Base-by-base conservation (phyloP, 371 early-diverging fungal species). In the Syncephalis plumigaleata region DNA sequence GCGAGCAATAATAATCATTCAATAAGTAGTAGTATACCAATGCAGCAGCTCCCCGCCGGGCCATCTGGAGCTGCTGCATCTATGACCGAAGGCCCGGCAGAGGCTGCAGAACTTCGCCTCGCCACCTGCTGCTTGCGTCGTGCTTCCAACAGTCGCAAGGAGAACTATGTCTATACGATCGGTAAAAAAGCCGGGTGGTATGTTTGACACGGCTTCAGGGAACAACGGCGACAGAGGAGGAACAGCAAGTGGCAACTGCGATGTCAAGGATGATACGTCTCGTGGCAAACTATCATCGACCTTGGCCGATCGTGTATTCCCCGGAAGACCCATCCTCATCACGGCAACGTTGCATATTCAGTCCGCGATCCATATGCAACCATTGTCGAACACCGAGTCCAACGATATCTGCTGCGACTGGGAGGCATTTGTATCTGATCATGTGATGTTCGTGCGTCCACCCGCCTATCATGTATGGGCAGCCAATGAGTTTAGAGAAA, bases 151-250 rank as follows among this genome's bases (percentile, higher is more conserved):
- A 52, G 56, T 37, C 47, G 56, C 40, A 55, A 54, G 13, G 67
- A 66, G 38, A 59, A 55, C 48, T 66, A 59, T 50, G 61, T 52
- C 50, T 66, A 43, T 51, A 58, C 57, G 54, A 50, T 58, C 58
- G 66, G 66, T 17, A 66, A 60, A 58, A 64, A 66, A 52, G 27
- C 48, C 42, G 66, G 66, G 66, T 66, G 66, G 66, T 66, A 57
- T 49, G 51, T 63, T 63, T 66, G 66, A 66, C 61, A 53, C 7
- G 44, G 13, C 58, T 46, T 55, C 47, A 43, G 20, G 1, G 13
- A 31, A 18, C 18, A 9, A 16, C 11, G n/a, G n/a, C n/a, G 42
- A 15, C 5, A 57, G 49, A 46, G 51, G 51, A n/a, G 61, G 59
- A 50, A 50, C 55, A 42, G 42, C 50, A 46, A 50, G 40, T 36